phyloP scores from a whole-genome alignment of 108 stramenopile genomes.

The Nitzschia sp. region DNA sequence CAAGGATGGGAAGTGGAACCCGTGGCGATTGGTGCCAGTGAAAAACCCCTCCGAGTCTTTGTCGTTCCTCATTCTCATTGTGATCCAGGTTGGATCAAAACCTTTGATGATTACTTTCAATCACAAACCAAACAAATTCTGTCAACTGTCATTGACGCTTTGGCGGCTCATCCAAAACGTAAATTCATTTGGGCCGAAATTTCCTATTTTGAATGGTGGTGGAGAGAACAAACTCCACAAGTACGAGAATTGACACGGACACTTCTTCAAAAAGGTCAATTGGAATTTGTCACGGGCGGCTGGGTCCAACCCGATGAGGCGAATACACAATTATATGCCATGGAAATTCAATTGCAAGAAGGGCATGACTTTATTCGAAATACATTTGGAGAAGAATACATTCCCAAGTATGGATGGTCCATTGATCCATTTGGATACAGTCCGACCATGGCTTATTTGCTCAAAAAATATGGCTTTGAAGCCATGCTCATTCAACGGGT shows the following conservation, averaged over 20 bases:
- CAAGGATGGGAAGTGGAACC: conserved; percentile 67
- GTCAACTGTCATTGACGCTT: conserved; percentile 41
- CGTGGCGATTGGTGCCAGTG: background rate
- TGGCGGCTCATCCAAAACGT: conserved; percentile 37
- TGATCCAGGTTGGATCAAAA: conserved; percentile 76
- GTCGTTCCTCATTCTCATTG: conserved; percentile 70
- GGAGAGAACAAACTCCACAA: conserved; percentile 45
- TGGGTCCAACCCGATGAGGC: conserved; percentile 76
- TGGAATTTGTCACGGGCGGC: conserved; percentile 69
- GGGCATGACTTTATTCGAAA: conserved; percentile 61
- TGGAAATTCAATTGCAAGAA: conserved; percentile 72
- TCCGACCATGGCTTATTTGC: conserved; percentile 61
- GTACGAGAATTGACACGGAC: conserved; percentile 8
- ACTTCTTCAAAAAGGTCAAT: conserved; percentile 43
- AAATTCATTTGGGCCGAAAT: conserved; percentile 79
- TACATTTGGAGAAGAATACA: conserved; percentile 44
- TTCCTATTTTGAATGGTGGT: conserved; percentile 74
- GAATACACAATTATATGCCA: conserved; percentile 64
- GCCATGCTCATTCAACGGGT: conserved; percentile 72
- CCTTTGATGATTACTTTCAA: conserved; percentile 72
- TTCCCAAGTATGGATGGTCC: conserved; percentile 69
- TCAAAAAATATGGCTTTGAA: conserved; percentile 53
- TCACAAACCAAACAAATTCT: conserved; percentile 60
- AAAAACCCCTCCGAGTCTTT: conserved; percentile 46
- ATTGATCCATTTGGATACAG: conserved; percentile 74